These are phyloP conservation scores for Trichoderma polysporum DNA, from an alignment of 2,329 filamentous ascomycete genomes.

Conservation along the genomic window DNA sequence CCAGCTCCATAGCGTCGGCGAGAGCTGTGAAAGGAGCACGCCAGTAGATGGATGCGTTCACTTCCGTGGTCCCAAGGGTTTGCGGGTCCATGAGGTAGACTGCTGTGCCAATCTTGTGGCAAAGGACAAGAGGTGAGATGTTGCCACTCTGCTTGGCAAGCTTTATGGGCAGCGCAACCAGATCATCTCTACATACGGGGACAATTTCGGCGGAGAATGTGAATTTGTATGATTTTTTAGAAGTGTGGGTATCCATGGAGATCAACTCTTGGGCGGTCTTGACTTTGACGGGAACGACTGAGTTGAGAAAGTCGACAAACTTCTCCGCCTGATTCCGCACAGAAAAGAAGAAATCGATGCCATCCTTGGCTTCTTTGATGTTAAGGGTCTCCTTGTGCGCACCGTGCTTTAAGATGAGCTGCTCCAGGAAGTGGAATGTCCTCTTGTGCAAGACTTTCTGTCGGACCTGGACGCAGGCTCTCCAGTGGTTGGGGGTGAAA, in stretches of 20 bases:
- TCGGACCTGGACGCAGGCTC: slow-evolving; percentile 88
- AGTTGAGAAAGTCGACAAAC: slow-evolving; percentile 86
- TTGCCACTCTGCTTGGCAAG: slow-evolving; percentile 85
- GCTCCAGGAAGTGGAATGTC: slow-evolving; percentile 70
- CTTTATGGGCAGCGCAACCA: slow-evolving; percentile 89
- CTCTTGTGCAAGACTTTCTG: slow-evolving; percentile 98
- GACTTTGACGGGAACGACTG: slow-evolving; percentile 72
- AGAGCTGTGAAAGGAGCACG: slow-evolving; percentile 80
- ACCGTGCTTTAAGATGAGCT: slow-evolving; percentile 91
- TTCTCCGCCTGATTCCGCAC: slow-evolving; percentile 88
- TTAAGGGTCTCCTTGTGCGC: slow-evolving; percentile 94
- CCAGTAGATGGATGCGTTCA: slow-evolving; percentile 85
- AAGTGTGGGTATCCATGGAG: slow-evolving; percentile 88
- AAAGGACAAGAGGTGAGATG: slow-evolving; percentile 81
- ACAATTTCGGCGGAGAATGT: slow-evolving; percentile 85
- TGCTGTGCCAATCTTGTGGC: slow-evolving; percentile 83
- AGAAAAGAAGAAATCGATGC: slow-evolving; percentile 93
- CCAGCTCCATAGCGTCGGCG: slow-evolving; percentile 78
- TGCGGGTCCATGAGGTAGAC: slow-evolving; percentile 87
- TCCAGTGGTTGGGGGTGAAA: slow-evolving; percentile 95
- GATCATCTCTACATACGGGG: slow-evolving; percentile 94
- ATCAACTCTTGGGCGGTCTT: slow-evolving; percentile 85
- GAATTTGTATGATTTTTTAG: slow-evolving; percentile 91
- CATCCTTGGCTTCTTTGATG: slow-evolving; percentile 95
- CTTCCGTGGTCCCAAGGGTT: slow-evolving; percentile 86